Percentiles rank a stretch among this genome's conserved stretches.
Evolutionary conservation across 2,329 filamentous ascomycete genomes (phyloP).

Genomic region (Plenodomus tracheiphilus): DNA sequence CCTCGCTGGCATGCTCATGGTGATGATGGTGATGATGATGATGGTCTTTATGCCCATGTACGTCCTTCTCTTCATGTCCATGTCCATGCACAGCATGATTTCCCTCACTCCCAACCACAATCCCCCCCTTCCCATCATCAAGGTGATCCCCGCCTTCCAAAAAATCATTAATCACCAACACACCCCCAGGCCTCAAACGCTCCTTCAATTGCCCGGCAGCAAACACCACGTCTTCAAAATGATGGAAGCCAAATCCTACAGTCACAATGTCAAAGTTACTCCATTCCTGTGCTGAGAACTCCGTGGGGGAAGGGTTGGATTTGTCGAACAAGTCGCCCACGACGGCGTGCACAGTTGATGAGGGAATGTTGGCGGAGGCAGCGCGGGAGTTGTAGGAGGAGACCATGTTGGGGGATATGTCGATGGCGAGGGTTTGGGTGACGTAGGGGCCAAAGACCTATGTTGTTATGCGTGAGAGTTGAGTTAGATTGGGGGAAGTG

Average conservation of each 20-base stretch:
- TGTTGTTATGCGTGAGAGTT: neutral
- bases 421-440: constrained; percentile 67
- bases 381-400: constrained; percentile 66
- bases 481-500: too few relatives aligned
- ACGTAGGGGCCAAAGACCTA: constrained; percentile 65
- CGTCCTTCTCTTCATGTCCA: constrained; percentile 10
- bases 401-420: constrained; percentile 73
- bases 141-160: constrained; percentile 54
- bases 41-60: constrained; percentile 6
- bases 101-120: constrained; percentile 26
- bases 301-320: constrained; percentile 17
- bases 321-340: constrained; percentile 44
- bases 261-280: constrained; percentile 49
- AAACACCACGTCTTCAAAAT: constrained; percentile 62
- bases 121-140: constrained; percentile 31
- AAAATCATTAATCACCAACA: constrained; percentile 70
- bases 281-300: constrained; percentile 35
- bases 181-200: constrained; percentile 67
- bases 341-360: constrained; percentile 26
- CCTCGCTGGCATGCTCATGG: constrained; percentile 11
- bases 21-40: constrained; percentile 10
- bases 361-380: constrained; percentile 15
- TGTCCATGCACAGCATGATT: constrained; percentile 28
- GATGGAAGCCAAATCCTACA: constrained; percentile 52
- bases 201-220: constrained; percentile 62